Evolutionary conservation across 2,329 filamentous ascomycete species (phyloP).

Genomic region (Aspergillus hiratsukae): DNA sequence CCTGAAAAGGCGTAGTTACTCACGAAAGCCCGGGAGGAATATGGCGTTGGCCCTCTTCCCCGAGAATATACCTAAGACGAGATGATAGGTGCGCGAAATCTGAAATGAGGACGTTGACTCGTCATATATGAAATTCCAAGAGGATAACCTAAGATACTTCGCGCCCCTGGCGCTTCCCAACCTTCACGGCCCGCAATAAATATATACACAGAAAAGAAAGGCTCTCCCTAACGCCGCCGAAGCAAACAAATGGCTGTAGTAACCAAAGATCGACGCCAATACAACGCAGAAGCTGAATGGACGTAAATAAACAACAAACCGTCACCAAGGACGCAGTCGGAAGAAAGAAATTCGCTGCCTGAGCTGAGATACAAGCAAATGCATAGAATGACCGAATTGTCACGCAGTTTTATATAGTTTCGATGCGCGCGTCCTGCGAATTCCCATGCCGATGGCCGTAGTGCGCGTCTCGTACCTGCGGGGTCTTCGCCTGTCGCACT

Average conservation of each 20-base stretch:
- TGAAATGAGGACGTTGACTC: neutral
- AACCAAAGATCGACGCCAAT: neutral
- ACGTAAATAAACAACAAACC: neutral
- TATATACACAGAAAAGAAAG: neutral
- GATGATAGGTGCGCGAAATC: neutral
- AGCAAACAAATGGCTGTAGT: neutral
- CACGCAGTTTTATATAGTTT: conserved; percentile 14
- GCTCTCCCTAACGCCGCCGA: neutral
- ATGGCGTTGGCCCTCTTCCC: neutral
- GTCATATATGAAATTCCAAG: neutral
- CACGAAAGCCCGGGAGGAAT: neutral
- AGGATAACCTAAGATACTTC: neutral
- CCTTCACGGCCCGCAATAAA: neutral
- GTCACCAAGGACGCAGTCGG: neutral
- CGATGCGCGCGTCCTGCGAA: conserved; percentile 31
- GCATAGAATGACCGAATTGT: neutral
- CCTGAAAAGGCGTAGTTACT: conserved; percentile 12
- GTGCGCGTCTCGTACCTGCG: conserved; percentile 25
- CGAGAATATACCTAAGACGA: neutral
- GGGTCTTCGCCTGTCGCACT: conserved; percentile 22
- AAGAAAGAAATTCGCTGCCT: neutral
- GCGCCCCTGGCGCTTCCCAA: neutral
- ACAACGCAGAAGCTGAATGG: neutral
- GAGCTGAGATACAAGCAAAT: neutral
- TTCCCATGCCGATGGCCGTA: conserved; percentile 27